Evolutionary conservation across 139 green algal species (phyloP).

Genomic region (Auxenochlorella pyrenoidosa): DNA sequence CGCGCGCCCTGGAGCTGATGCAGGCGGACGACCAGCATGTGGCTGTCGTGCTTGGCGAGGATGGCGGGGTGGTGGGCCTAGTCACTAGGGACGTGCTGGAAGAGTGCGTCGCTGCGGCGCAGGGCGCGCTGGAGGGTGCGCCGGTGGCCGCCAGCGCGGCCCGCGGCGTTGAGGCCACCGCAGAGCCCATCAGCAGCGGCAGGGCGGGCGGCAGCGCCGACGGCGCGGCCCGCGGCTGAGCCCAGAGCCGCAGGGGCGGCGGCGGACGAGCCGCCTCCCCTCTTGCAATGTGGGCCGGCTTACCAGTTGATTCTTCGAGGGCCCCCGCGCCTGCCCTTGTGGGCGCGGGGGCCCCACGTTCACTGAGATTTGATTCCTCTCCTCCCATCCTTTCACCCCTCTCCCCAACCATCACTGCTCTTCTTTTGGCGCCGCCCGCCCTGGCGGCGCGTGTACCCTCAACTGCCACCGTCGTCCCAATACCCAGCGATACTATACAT

Average conservation of each 20-base stretch:
- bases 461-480: no score
- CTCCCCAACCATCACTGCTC: no score
- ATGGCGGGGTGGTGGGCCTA: slow-evolving; percentile 40
- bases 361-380: background rate
- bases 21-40: slow-evolving; percentile 8
- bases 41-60: slow-evolving; percentile 39
- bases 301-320: background rate
- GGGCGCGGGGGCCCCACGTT: no score
- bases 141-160: background rate
- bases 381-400: no score
- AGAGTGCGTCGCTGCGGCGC: slow-evolving; percentile 12
- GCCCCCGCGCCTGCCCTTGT: background rate
- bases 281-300: background rate
- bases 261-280: no score
- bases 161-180: background rate
- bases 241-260: no score
- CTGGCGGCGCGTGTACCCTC: no score
- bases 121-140: background rate
- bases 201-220: background rate
- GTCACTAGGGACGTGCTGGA: slow-evolving; percentile 33
- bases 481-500: no score
- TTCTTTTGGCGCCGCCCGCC: no score
- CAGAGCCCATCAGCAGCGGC: background rate
- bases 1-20: slow-evolving; percentile 32
- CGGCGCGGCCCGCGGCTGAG: background rate